Base-by-base conservation (phyloP, 495 filamentous ascomycete species). In the Xylaria castorea region DNA sequence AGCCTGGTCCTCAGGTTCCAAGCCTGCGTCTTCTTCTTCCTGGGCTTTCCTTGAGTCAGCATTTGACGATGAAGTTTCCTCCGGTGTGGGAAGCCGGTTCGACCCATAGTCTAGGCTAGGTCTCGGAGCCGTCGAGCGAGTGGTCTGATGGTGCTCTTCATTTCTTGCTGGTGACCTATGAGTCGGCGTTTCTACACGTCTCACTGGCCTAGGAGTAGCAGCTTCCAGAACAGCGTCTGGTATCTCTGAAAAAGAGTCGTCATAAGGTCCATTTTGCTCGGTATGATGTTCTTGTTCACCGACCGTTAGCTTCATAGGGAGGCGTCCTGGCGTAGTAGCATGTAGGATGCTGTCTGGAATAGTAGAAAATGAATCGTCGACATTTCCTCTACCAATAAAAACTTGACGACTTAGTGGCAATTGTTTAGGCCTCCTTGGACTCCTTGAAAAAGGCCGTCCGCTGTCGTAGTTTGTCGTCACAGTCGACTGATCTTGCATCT, bases 231-330 rank as follows among this genome's bases (percentile, higher is more conserved):
- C 74, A 9, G 72, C 80, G 2, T 82, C 80, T 40, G 86, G 83
- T 36, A 89, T 84, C 44, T 84, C 81, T 1, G 87, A 88, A 71
- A 88, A 88, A 3, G 85, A 87, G 65, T 87, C 85, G 1, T 86
- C 83, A 55, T 87, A 86, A n/a, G 58, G 70, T 69, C 72, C 78
- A 30, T 73, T 51, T 20, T 82, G 74, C 8, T 76, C 73, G 1
- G 58, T 60, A n/a, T 68, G 75, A 4, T 68, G 34, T 7, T 71
- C 60, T 1, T 71, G 1, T 57, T 65, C 69, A 6, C 50, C 64
- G 40, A 70, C 69, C 51, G 71, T 75, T 30, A 71, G 67, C 20
- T 76, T 79, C 62, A 74, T 72, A 22, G 74, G 72, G 9, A 70
- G 71, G n/a, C 76, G 76, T 30, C 74, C 69, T 42, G 78, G 78